A percentile compares a stretch with the other conserved stretches of the same genome.
These are phyloP conservation scores for Plasmodium falciparum DNA, from an alignment of 169 alveolate species.

Conservation along the genomic window DNA sequence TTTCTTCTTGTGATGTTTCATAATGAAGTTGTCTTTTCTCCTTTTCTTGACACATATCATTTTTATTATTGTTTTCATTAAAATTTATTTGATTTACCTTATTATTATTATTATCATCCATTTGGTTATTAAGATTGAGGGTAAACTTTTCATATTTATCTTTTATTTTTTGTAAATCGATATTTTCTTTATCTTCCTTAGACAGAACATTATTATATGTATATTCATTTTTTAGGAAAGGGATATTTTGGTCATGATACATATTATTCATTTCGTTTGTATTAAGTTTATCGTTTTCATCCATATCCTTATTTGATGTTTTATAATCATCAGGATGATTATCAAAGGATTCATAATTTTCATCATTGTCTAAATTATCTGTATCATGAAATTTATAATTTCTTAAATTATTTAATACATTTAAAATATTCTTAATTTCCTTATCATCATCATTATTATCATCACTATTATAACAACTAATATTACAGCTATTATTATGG, in stretches of 20 bases:
- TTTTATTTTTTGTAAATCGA: background rate
- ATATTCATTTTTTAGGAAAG: constrained; percentile 47
- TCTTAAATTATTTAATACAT: constrained; percentile 50
- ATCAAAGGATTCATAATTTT: constrained; percentile 35
- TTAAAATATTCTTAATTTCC: constrained; percentile 48
- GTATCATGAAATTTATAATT: constrained; percentile 66
- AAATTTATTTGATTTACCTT: background rate
- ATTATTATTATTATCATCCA: background rate
- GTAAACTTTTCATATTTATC: background rate
- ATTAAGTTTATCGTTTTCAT: constrained; percentile 18
- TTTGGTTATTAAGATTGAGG: background rate
- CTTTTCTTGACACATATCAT: background rate
- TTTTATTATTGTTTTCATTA: background rate
- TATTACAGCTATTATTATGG: no score
- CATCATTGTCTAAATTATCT: constrained; percentile 45
- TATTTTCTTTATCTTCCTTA: constrained; percentile 7
- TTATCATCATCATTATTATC: constrained; percentile 10
- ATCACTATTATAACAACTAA: no score
- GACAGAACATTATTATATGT: constrained; percentile 1
- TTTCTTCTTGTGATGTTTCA: constrained; percentile 1
- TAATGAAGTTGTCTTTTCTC: background rate
- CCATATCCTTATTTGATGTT: background rate
- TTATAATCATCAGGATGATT: constrained; percentile 6
- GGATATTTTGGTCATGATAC: constrained; percentile 33
- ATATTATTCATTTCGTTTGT: background rate